These are phyloP conservation scores for Verticillium zaregamsianum DNA, from an alignment of 2,329 filamentous ascomycete species.

Conservation along the genomic window DNA sequence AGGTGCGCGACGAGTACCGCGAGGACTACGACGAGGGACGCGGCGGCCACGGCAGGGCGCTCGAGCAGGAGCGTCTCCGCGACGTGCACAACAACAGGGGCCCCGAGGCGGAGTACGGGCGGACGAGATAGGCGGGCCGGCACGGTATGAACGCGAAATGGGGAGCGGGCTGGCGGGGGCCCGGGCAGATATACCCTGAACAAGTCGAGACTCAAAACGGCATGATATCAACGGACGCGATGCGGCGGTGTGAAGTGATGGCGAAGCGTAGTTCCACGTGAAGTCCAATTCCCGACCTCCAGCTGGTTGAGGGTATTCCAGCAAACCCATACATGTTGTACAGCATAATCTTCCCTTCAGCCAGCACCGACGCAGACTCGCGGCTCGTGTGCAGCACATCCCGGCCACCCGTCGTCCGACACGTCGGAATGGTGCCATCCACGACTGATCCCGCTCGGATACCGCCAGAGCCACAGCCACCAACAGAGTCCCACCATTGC, in stretches of 20 bases:
- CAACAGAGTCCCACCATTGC: background rate
- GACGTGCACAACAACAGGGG: background rate
- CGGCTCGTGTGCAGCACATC: background rate
- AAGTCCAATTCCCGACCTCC: background rate
- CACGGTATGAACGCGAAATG: too few relatives aligned
- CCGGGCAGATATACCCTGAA: background rate
- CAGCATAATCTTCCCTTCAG: background rate
- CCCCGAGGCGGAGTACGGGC: background rate
- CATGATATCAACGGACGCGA: background rate
- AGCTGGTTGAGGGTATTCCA: background rate
- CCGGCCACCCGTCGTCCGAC: background rate
- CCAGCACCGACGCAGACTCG: background rate
- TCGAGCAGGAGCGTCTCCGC: conserved; percentile 45
- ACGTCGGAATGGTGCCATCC: background rate
- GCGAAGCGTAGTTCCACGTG: background rate
- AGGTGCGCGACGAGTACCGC: conserved; percentile 95
- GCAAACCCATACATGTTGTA: background rate
- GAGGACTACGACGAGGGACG: conserved; percentile 95
- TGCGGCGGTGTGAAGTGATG: background rate
- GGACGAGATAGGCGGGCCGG: background rate
- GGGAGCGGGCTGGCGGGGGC: background rate
- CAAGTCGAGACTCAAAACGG: background rate
- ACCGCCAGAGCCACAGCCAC: background rate
- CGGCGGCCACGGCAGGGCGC: conserved; percentile 79
- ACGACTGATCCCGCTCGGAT: background rate